Evolutionary conservation across 2,329 filamentous ascomycete species (phyloP), one percentile per base, ranked within the genome.

Genomic region (Immersiporthe knoxdaviesiana): DNA sequence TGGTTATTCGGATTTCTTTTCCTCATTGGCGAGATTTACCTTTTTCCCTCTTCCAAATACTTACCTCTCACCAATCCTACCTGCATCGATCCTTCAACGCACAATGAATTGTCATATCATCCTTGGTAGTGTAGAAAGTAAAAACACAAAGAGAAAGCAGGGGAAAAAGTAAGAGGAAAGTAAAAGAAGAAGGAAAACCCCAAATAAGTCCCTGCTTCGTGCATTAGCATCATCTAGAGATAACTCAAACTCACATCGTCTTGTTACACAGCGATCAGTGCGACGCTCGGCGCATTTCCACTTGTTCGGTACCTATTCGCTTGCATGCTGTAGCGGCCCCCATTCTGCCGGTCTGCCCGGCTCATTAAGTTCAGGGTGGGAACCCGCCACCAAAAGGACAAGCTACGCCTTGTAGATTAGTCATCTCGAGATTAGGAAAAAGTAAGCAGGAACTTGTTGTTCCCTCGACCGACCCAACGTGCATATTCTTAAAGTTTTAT

Each of bases 241-340:
- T 16, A 21, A 37, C 30, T n/a, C 35, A n/a, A 30, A 8, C 18
- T 59, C 32, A 18, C 32, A 35, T 59, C 56, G 8, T 37, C 56
- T 59, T 30, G 30, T 59, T 59, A 11, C 56, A 37, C 16, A 21
- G 27, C 54, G 30, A 6, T 27, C 50, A 54, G 52, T 32, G 52
- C 56, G 56, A 59, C 56, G 18, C 30, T 59, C 56, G 56, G 56
- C 30, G 56, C 21, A n/a, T 59, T 59, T 21, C 21, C 30, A 14
- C 5, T 35, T 59, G 7, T 37, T 37, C 32, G 56, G 56, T 59
- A 37, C 18, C 37, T 56, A 56, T 30, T 30, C 14, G 24, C 50
- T 47, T 47, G 16, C 41, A 7, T 6, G 18, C 41, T 21, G 6
- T 47, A 18, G 16, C 16, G 41, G 18, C 10, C 50, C 16, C 24